Evolutionary conservation across 2,329 filamentous ascomycete genomes (phyloP), one percentile per base, ranked within the genome.

Genomic region (Ascochyta viciae-villosae): DNA sequence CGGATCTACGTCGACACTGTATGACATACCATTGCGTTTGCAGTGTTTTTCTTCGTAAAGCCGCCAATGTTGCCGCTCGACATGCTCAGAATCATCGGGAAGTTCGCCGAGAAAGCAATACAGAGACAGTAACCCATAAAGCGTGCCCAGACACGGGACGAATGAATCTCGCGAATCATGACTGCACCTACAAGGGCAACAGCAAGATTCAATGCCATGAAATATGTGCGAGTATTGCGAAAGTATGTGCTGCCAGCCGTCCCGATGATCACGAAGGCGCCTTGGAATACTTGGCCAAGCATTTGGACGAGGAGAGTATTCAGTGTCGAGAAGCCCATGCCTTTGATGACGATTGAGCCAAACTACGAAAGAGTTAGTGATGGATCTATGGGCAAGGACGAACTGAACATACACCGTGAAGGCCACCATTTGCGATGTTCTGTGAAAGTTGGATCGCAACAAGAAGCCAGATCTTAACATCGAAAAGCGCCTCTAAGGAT

Each of bases 21-120:
- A 6, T 27, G 40, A 40, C 42, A 9, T 27, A 58, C 73, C 15
- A 72, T 70, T 15, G 61, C 67, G 22, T 85, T 86, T 6, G 84
- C 85, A 33, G 86, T 81, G 45, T 87, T 84, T 66, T 88, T 67
- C 61, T 71, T 68, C 1, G 67, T 71, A 31, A 66, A 64, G 6
- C 64, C 65, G 37, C 63, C 64, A 10, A 65, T 63, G 62, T 84
- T 83, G 4, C 66, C 62, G 4, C 63, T 64, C 12, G 72, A 61
- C 33, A 74, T 65, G 37, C 66, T 65, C 4, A 76, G 58, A 29
- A 65, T 65, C 26, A 41, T 67, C 59, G 44, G 48, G 77, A 79
- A 2, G 78, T 82, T 50, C 77, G 78, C 55, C 81, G 75, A 8
- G 62, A 67, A 71, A 15, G 66, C 67, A 51, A 68, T 61, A n/a